Evolutionary conservation across 2,329 filamentous ascomycete species (phyloP).

Genomic region (Penicillium sp.): DNA sequence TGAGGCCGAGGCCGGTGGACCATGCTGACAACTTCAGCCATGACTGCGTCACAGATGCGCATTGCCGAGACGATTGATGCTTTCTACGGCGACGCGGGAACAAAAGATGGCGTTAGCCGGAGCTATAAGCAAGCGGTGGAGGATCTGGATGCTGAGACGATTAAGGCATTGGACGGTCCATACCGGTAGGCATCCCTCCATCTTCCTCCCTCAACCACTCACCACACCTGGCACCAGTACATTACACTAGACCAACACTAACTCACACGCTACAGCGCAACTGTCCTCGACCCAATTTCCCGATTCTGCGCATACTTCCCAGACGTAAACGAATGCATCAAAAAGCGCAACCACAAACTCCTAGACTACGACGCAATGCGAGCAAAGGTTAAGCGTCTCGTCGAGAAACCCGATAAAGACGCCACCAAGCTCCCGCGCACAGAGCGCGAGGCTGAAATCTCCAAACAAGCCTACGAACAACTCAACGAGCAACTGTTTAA

Average conservation of each 20-base stretch:
- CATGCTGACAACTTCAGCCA: constrained; percentile 62
- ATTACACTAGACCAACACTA: not conserved
- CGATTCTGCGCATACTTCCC: constrained; percentile 98
- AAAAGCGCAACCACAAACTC: constrained; percentile 97
- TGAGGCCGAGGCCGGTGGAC: no score
- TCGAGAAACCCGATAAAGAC: constrained; percentile 98
- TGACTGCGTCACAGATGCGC: constrained; percentile 99
- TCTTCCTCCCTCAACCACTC: no score
- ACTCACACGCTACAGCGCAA: constrained; percentile 61
- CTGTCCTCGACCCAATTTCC: constrained; percentile 92
- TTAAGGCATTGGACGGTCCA: constrained; percentile 95
- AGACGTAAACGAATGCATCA: constrained; percentile 98
- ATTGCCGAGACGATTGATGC: constrained; percentile 99
- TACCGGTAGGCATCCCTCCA: constrained; percentile 66
- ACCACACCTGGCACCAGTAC: not conserved
- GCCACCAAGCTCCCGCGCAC: constrained; percentile 93
- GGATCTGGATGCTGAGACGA: constrained; percentile 95
- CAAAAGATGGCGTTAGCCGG: constrained; percentile 90
- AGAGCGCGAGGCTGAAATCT: constrained; percentile 95
- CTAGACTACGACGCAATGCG: constrained; percentile 97
- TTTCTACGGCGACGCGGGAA: constrained; percentile 95
- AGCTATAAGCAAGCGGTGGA: constrained; percentile 99
- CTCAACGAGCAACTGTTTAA: constrained; percentile 94
- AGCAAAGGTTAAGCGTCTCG: constrained; percentile 93
- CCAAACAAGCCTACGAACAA: constrained; percentile 90